Base-by-base conservation (phyloP, 345 rosid species). In the Erysimum cheiranthoides region DNA sequence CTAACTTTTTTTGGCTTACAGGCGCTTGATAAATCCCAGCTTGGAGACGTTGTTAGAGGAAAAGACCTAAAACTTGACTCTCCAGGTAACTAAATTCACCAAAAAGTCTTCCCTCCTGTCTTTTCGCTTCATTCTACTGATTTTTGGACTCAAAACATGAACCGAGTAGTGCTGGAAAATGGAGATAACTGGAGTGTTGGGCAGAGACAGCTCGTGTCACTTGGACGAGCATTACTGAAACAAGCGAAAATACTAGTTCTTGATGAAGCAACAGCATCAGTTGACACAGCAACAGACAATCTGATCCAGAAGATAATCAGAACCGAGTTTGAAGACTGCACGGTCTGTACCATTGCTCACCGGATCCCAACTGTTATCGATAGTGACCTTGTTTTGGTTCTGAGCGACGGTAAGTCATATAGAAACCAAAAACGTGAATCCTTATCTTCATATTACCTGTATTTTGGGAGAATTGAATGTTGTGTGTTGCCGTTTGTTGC, bases 111-210 rank as follows among this genome's bases (percentile, higher is more conserved):
- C 14, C 27, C 10, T 10, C 54, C 4, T n/a, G 18, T 68, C 2
- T 34, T 54, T 34, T 4, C 3, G 51, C 9, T n/a, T 62, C 50
- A 38, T 56, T 60, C 30, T 46, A 46, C 75, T 77, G 54, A 49
- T 46, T 17, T 17, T 17, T 53, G 40, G 66, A n/a, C 52, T 9
- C 2, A 60, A 79, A 42, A 13, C 39, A 46, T 78, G 71, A 64
- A 70, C 61, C 39, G 53, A 43, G 79, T 81, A 95, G 99, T 95
- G 57, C 65, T 89, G 70, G 99, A 95, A 81, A 95, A 85, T 82
- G 99, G 99, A 82, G 99, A 95, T 74, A 95, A 95, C 85, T 95
- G 99, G 99, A 95, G 99, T 75, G 96, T 95, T 73, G 99, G 99
- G 54, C 98, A 95, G 71, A 82, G 98, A 66, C 99, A 95, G 79